Evolutionary conservation across 352 stramenopile species (phyloP).

Genomic region (Phytophthora rubi): DNA sequence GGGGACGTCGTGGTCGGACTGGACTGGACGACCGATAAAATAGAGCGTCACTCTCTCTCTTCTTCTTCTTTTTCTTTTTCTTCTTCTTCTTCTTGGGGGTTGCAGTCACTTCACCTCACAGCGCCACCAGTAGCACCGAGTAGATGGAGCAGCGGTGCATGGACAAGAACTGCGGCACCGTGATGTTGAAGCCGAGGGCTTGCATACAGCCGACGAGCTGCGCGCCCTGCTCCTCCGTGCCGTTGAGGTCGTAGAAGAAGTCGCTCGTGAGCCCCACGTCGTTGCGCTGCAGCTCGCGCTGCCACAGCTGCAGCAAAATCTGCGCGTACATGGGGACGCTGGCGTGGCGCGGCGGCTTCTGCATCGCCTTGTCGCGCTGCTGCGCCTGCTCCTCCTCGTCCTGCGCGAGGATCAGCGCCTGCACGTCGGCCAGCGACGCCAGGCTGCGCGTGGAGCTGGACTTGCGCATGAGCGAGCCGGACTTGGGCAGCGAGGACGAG

Average conservation of each 20-base stretch:
- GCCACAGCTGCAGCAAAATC: conserved; percentile 71
- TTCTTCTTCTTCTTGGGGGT: not conserved
- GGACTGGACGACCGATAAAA: conserved; percentile 13
- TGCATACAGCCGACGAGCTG: conserved; percentile 73
- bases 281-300: conserved; percentile 60
- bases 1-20: conserved; percentile 5
- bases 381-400: conserved; percentile 58
- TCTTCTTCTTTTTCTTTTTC: too few relatives aligned
- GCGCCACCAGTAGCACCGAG: conserved; percentile 61
- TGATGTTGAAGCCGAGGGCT: conserved; percentile 65
- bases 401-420: conserved; percentile 51
- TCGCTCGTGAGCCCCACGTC: conserved; percentile 69
- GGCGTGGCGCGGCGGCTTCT: conserved; percentile 69
- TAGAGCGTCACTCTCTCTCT: not conserved
- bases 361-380: conserved; percentile 44
- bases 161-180: conserved; percentile 63
- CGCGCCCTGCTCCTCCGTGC: conserved; percentile 61
- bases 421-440: conserved; percentile 35
- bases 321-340: conserved; percentile 74
- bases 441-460: conserved; percentile 68
- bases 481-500: conserved; percentile 34
- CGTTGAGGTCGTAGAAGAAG: conserved; percentile 70
- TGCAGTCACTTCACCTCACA: conserved; percentile 33
- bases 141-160: conserved; percentile 80
- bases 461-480: conserved; percentile 46